Base-by-base conservation (phyloP, 2,329 filamentous ascomycete genomes). In the Stagonosporopsis tanaceti region DNA sequence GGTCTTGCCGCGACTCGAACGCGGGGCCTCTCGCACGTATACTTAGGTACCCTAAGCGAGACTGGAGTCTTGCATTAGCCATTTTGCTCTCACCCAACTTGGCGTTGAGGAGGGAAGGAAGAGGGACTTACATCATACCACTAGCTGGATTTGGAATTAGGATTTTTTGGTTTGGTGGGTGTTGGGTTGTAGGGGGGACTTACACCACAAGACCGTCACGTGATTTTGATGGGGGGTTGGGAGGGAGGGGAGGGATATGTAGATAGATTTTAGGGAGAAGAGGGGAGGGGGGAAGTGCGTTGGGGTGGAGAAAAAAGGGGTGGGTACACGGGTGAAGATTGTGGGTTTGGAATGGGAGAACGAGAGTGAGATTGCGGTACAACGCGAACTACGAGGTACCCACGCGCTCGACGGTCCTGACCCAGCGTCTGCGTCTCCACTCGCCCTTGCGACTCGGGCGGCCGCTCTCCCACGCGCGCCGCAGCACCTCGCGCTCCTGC, bases 341-440 rank as follows among this genome's bases (percentile, higher is more conserved):
- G 20, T 20, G 20, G 20, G 20, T 20, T 20, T 24, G 38, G 20
- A 25, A 35, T 20, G 8, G 30, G 15, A 9, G n/a, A 37, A 6
- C n/a, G 6, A 37, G 12, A 22, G 9, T 38, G 17, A 12, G 22
- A 17, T 14, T 22, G 7, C 4, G 30, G 30, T 32, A 3, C 20
- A 20, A 20, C 20, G 20, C 30, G 8, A 3, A 27, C 35, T 6
- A 37, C n/a, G 20, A 35, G 14, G 35, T 57, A 4, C 48, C 54
- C 60, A 75, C 65, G 35, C 75, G 66, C 59, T 77, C 73, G 20
- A 77, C 74, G 12, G 66, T 66, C 46, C 75, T 66, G 1, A 77
- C 69, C 75, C 75, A 77, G 53, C 75, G 67, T 40, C 75, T 57
- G 15, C 75, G 50, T 44, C 75, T 70, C 75, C 75, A 77, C 59